A percentile compares a stretch with the other conserved stretches of the same genome.
Evolutionary conservation across 768 basidiomycete species (phyloP).

Genomic region (Serendipita sp.): DNA sequence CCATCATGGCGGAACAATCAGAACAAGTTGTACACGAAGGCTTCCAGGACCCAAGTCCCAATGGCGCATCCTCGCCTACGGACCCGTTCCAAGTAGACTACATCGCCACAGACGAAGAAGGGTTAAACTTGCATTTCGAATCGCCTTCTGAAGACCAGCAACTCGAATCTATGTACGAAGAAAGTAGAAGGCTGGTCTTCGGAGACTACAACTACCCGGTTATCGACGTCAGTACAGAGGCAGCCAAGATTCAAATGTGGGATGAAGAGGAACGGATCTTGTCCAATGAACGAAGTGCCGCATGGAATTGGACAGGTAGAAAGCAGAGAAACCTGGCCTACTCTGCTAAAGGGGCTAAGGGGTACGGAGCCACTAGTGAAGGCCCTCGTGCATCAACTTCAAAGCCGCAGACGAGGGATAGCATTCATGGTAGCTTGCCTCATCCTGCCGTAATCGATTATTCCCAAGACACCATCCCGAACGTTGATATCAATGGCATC

Average conservation of each 20-base stretch:
- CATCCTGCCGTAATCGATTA: slow-evolving; percentile 1
- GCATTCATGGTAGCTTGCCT: neutral
- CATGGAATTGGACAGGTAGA: neutral
- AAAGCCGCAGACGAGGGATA: neutral
- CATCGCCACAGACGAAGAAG: slow-evolving; percentile 22
- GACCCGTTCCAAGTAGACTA: slow-evolving; percentile 27
- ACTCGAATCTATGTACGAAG: slow-evolving; percentile 61
- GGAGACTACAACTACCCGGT: slow-evolving; percentile 85
- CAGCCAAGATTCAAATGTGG: slow-evolving; percentile 50
- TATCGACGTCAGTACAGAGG: slow-evolving; percentile 74
- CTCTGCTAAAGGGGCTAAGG: slow-evolving; percentile 17
- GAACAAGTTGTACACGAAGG: slow-evolving; percentile 48
- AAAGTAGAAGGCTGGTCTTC: slow-evolving; percentile 68
- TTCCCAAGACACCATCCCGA: neutral
- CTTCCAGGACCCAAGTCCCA: slow-evolving; percentile 12
- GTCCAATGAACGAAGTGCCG: slow-evolving; percentile 38
- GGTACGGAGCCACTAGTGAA: slow-evolving; percentile 39
- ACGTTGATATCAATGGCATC: neutral
- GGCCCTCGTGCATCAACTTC: neutral
- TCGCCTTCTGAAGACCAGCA: slow-evolving; percentile 32
- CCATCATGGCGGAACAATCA: slow-evolving; percentile 49
- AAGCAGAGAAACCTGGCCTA: neutral
- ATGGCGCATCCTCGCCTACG: slow-evolving; percentile 18
- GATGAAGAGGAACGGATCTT: slow-evolving; percentile 77
- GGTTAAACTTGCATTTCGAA: slow-evolving; percentile 11